These are phyloP conservation scores for Chaetomidium leptoderma DNA, from an alignment of 495 filamentous ascomycete genomes.

Conservation along the genomic window DNA sequence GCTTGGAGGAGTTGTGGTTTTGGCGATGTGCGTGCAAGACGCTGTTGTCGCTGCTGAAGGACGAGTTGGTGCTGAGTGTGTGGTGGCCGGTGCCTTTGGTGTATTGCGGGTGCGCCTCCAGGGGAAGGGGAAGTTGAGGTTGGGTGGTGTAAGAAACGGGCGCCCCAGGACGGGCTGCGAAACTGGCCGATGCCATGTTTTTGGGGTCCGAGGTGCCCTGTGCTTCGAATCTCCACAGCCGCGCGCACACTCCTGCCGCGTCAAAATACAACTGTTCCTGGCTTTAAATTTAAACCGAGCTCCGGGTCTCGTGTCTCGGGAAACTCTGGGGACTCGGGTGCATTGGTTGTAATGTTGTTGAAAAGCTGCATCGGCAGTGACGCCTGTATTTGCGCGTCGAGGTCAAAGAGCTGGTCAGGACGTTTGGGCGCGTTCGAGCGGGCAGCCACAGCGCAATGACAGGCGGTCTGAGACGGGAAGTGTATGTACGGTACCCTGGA, in stretches of 20 bases:
- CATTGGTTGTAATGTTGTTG: slow-evolving; percentile 5
- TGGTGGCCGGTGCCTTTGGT: slow-evolving; percentile 13
- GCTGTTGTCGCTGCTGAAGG: slow-evolving; percentile 25
- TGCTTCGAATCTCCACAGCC: slow-evolving; percentile 9
- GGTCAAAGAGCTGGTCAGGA: neutral
- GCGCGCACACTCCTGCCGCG: slow-evolving; percentile 11
- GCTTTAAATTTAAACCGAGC: neutral
- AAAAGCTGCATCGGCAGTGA: slow-evolving; percentile 2
- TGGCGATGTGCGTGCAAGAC: slow-evolving; percentile 44
- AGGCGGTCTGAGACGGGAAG: neutral
- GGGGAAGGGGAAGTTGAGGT: slow-evolving; percentile 10
- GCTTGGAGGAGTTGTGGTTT: slow-evolving; percentile 47
- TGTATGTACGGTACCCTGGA: neutral
- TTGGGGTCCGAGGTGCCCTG: slow-evolving; percentile 6
- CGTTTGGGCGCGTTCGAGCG: slow-evolving; percentile 10
- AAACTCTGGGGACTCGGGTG: neutral
- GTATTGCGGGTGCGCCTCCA: neutral
- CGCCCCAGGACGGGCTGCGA: slow-evolving; percentile 10
- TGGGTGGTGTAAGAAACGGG: slow-evolving; percentile 12
- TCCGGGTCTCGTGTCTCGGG: neutral
- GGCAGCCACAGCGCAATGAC: neutral
- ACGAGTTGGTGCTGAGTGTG: slow-evolving; percentile 20
- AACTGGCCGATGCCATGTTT: slow-evolving; percentile 19
- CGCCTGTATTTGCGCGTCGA: neutral
- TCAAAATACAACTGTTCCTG: slow-evolving; percentile 7